Percentiles rank a stretch among this genome's conserved stretches.
Conservation (phyloP, 345 rosid genomes). For the Gossypium arboreum region DNA sequence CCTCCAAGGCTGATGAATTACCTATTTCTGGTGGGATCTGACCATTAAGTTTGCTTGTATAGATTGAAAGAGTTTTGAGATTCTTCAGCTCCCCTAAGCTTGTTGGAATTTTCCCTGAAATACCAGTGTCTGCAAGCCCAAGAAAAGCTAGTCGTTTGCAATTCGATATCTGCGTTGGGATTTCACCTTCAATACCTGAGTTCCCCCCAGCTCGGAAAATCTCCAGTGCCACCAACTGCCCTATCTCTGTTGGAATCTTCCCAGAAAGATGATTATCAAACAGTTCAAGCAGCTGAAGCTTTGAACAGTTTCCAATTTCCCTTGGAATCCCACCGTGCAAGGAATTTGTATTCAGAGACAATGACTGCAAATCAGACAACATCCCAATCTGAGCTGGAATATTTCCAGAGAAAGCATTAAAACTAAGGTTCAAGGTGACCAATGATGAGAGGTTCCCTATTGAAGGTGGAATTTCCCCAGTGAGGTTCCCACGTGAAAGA, state of each 20-base stretch:
- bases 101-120: slow-evolving; percentile 51
- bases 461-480: slow-evolving; percentile 47
- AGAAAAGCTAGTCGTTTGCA: slow-evolving; percentile 41
- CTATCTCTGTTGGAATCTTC: slow-evolving; percentile 48
- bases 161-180: slow-evolving; percentile 55
- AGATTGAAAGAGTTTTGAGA: slow-evolving; percentile 54
- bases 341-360: slow-evolving; percentile 48
- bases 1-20: slow-evolving; percentile 49
- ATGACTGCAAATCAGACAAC: slow-evolving; percentile 29
- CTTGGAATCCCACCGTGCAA: slow-evolving; percentile 42
- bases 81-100: slow-evolving; percentile 52
- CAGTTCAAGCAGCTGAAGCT: slow-evolving; percentile 47
- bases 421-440: slow-evolving; percentile 55
- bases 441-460: slow-evolving; percentile 50
- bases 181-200: slow-evolving; percentile 46
- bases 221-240: slow-evolving; percentile 37
- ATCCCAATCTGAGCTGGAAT: slow-evolving; percentile 53
- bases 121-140: slow-evolving; percentile 68
- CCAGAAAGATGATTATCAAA: slow-evolving; percentile 62
- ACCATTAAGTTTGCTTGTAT: slow-evolving; percentile 59
- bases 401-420: slow-evolving; percentile 45
- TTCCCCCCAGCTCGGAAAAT: slow-evolving; percentile 66
- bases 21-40: slow-evolving; percentile 50
- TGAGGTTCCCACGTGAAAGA: slow-evolving; percentile 48
- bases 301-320: slow-evolving; percentile 48